These are phyloP conservation scores for Aquilaria malaccensis DNA, from an alignment of 345 rosid species.

Conservation along the genomic window DNA sequence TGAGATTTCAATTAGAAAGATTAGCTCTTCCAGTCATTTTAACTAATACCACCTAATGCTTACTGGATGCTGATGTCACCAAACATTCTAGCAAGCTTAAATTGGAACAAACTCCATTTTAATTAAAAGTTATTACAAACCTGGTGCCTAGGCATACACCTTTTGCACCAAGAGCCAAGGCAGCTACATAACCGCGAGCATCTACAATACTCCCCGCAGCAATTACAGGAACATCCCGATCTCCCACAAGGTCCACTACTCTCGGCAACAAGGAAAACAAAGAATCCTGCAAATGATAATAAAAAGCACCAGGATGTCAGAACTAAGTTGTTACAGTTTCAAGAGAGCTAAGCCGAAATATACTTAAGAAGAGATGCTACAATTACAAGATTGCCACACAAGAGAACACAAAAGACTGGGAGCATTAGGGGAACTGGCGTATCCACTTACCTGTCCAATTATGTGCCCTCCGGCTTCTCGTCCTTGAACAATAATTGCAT, in stretches of 20 bases:
- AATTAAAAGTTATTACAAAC: conserved; percentile 19
- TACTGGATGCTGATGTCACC: too few species aligned
- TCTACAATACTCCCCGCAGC: conserved; percentile 84
- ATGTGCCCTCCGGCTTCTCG: conserved; percentile 92
- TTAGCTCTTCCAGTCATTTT: too few species aligned
- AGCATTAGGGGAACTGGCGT: neutral
- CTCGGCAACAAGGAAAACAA: conserved; percentile 69
- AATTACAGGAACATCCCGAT: conserved; percentile 58
- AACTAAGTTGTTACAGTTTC: neutral
- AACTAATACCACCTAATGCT: too few species aligned
- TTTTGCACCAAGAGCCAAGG: conserved; percentile 84
- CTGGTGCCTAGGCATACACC: conserved; percentile 87
- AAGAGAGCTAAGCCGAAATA: neutral
- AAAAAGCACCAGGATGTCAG: conserved; percentile 1
- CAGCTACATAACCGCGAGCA: conserved; percentile 82
- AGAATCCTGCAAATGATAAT: conserved; percentile 38
- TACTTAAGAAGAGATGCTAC: neutral
- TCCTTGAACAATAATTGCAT: conserved; percentile 87
- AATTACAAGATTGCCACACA: neutral
- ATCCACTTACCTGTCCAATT: conserved; percentile 53
- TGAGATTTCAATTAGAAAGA: too few species aligned
- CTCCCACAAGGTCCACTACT: conserved; percentile 62
- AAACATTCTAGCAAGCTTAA: neutral
- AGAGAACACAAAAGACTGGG: neutral
- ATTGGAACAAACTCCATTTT: neutral